These are phyloP conservation scores for Lepidium sativum DNA, from an alignment of 345 rosid species.

Conservation along the genomic window DNA sequence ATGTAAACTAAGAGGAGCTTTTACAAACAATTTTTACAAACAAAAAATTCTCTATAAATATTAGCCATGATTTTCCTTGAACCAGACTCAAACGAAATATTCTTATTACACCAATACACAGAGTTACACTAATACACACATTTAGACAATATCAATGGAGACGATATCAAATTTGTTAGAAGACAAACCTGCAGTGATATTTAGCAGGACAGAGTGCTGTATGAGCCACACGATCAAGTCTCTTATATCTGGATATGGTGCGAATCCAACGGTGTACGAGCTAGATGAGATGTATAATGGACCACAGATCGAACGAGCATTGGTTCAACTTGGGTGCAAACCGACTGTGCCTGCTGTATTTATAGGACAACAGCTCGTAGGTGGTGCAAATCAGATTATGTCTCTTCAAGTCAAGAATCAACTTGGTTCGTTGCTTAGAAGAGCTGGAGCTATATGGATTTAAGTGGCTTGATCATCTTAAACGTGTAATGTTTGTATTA, in stretches of 20 bases:
- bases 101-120: not conserved
- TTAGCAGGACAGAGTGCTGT: slow-evolving; percentile 54
- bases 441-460: slow-evolving; percentile 84
- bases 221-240: slow-evolving; percentile 50
- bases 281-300: slow-evolving; percentile 39
- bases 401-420: slow-evolving; percentile 60
- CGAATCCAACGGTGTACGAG: slow-evolving; percentile 25
- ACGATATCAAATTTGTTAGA: slow-evolving; percentile 39
- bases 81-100: slow-evolving; percentile 17
- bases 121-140: not conserved
- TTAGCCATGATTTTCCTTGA: not conserved
- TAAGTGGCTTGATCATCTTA: slow-evolving; percentile 17
- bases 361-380: slow-evolving; percentile 63
- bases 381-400: slow-evolving; percentile 70
- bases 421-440: slow-evolving; percentile 50
- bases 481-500: not conserved
- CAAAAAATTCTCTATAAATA: slow-evolving; percentile 9
- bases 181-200: slow-evolving; percentile 75
- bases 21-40: not conserved
- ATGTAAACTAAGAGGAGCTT: not conserved
- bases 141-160: slow-evolving; percentile 35
- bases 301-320: slow-evolving; percentile 42
- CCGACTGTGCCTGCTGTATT: slow-evolving; percentile 69
- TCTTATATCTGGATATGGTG: slow-evolving; percentile 29
- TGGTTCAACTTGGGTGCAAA: slow-evolving; percentile 49